These are phyloP conservation scores for Suillus subaureus DNA, from an alignment of 768 basidiomycete species.

Conservation along the genomic window DNA sequence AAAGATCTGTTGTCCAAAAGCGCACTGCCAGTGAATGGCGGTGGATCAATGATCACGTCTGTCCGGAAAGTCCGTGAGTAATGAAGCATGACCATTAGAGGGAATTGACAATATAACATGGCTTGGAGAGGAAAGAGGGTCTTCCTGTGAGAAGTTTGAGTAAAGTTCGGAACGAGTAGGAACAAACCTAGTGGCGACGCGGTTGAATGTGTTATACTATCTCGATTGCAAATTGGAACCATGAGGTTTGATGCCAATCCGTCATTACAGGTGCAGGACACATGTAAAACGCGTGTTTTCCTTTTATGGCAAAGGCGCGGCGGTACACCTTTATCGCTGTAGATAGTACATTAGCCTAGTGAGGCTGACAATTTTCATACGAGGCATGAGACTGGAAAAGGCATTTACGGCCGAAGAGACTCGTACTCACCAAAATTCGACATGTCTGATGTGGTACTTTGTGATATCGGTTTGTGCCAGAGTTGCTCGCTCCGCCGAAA, in stretches of 20 bases:
- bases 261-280: constrained; percentile 14
- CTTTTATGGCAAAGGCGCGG: constrained; percentile 30
- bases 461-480: no score
- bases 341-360: constrained; percentile 4
- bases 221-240: constrained; percentile 29
- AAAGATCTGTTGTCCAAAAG: constrained; percentile 15
- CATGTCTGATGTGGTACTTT: not conserved
- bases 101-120: constrained; percentile 10
- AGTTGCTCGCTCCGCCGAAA: not conserved
- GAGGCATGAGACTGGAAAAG: not conserved
- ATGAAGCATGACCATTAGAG: constrained; percentile 20
- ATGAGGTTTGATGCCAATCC: constrained; percentile 30
- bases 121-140: constrained; percentile 12
- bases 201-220: constrained; percentile 27
- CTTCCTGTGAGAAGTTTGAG: constrained; percentile 26
- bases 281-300: constrained; percentile 40
- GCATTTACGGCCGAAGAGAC: not conserved
- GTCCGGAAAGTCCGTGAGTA: constrained; percentile 27
- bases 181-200: constrained; percentile 13
- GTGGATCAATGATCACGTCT: constrained; percentile 30
- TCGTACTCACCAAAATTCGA: not conserved
- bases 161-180: constrained; percentile 27
- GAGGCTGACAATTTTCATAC: not conserved
- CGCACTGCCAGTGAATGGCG: constrained; percentile 8
- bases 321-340: constrained; percentile 17